Conservation (phyloP, 2,329 filamentous ascomycete species). For the Trichoderma arundinaceum region DNA sequence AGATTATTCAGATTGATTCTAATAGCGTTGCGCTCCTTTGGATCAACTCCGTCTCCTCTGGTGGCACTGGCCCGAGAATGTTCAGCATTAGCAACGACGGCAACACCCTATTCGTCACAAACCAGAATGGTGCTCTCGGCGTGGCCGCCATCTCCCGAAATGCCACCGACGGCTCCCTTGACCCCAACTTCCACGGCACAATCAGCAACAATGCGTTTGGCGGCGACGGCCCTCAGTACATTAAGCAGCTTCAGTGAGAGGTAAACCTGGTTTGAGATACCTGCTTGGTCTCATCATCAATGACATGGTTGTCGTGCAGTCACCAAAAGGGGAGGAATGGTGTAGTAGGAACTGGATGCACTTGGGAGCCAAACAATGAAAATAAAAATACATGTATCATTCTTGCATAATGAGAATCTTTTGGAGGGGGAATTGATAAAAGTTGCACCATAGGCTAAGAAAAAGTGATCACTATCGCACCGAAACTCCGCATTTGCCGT, state of each 20-base stretch:
- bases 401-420: not conserved
- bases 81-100: constrained; percentile 48
- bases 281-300: not conserved
- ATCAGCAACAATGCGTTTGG: constrained; percentile 21
- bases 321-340: not conserved
- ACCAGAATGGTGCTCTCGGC: constrained; percentile 50
- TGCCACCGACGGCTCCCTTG: constrained; percentile 7
- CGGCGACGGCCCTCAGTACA: constrained; percentile 23
- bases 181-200: constrained; percentile 14
- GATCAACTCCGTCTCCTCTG: constrained; percentile 43
- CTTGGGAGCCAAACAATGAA: not conserved
- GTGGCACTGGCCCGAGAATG: constrained; percentile 53
- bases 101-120: constrained; percentile 53
- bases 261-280: not conserved
- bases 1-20: constrained; percentile 39
- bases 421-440: not conserved
- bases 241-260: constrained; percentile 23
- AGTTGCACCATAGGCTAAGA: not conserved
- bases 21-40: constrained; percentile 43
- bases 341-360: not conserved
- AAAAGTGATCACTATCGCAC: not conserved
- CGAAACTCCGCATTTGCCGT: constrained; percentile 1
- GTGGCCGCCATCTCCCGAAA: constrained; percentile 46
- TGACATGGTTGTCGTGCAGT: not conserved
- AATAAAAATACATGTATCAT: not conserved